Evolutionary conservation across 1,284 basidiomycete species (phyloP).

Genomic region (Malassezia psittaci): DNA sequence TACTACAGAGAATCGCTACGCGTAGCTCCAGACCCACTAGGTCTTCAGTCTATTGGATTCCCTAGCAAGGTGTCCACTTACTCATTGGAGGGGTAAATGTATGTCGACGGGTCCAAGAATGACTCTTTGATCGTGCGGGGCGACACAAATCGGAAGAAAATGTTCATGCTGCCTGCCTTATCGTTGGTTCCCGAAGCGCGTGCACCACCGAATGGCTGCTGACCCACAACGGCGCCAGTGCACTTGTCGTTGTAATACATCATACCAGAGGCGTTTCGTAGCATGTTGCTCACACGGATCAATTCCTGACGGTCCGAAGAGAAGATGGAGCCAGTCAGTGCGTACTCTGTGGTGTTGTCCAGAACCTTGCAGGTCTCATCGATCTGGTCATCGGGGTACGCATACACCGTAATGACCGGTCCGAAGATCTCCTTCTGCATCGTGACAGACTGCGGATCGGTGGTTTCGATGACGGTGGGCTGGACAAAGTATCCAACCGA

Average conservation of each 20-base stretch:
- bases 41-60: no score
- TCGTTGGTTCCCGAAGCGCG: constrained; percentile 93
- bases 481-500: constrained; percentile 87
- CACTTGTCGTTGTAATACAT: constrained; percentile 54
- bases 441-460: constrained; percentile 79
- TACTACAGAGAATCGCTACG: no score
- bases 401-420: constrained; percentile 75
- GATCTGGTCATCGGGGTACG: constrained; percentile 53
- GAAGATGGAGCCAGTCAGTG: constrained; percentile 53
- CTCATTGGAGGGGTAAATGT: constrained; percentile 42
- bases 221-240: constrained; percentile 66
- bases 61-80: constrained; percentile 8
- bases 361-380: constrained; percentile 78
- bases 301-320: constrained; percentile 42
- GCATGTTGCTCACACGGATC: constrained; percentile 39
- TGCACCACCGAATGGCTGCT: constrained; percentile 93
- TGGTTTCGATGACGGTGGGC: constrained; percentile 87
- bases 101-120: constrained; percentile 36
- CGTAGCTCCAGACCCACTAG: no score
- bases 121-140: constrained; percentile 93
- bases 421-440: constrained; percentile 96
- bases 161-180: constrained; percentile 82
- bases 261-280: constrained; percentile 46
- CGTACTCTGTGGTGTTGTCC: constrained; percentile 78
- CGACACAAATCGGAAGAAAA: constrained; percentile 54